Evolutionary conservation across 129 eudicot species (phyloP), one percentile per base, ranked within the genome.

Genomic region (Saposhnikovia divaricata): DNA sequence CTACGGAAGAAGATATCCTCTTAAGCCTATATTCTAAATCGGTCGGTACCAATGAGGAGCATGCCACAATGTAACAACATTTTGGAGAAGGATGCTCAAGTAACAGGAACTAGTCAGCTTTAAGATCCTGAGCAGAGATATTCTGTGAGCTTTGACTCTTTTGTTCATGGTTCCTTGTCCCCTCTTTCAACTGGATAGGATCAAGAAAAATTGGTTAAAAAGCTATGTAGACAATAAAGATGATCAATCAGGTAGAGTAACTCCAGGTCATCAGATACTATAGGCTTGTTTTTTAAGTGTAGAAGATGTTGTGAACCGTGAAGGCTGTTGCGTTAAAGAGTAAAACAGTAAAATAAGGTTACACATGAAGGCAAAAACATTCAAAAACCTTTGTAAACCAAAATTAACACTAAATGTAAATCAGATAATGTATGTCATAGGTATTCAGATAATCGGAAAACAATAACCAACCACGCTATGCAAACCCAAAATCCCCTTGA

Each of bases 171-270:
- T 68, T 80, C 65, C 74, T 82, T 16, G 65, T 31, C 55, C 84
- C 91, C 51, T 85, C 86, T 71, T 75, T 85, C 78, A 87, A 73
- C 91, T 87, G 85, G 23, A 73, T 13, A 19, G 13, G 69, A 44
- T 28, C 42, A 25, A 13, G 61, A 43, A 66, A 18, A 38, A 31
- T 4, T 59, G 31, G 27, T 69, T 34, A 66, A 48, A 48, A 51
- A 34, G 0, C 7, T 10, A 63, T 10, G 57, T 77, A 18, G 38
- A 53, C 42, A 68, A 31, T 7, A 13, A 14, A 27, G 42, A 31
- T 68, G 43, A 68, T 34, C 42, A 68, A 31, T 68, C 42, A 27
- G 43, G 73, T 68, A 6, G 69, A 61, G 73, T 13, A 28, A 25
- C 28, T 65, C 40, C 40, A 65, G 21, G 73, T 31, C 37, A 28